Evolutionary conservation across 768 basidiomycete species (phyloP).

Genomic region (Podaxis rugospora): DNA sequence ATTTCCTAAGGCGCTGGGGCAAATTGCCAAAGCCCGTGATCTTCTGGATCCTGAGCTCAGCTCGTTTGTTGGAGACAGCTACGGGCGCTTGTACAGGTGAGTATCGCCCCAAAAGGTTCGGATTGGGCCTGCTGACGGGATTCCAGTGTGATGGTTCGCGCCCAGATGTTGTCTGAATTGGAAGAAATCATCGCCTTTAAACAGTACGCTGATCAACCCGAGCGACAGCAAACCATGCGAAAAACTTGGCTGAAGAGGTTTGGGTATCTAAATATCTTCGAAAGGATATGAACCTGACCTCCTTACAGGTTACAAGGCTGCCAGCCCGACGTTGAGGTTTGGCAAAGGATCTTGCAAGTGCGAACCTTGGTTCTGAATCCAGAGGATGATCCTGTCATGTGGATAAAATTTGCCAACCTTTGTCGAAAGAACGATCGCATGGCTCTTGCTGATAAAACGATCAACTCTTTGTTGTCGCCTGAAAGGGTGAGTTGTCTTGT

Average conservation of each 20-base stretch:
- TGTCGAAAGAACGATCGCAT: constrained; percentile 95
- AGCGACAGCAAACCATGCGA: constrained; percentile 84
- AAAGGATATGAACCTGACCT: background rate
- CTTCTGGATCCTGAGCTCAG: constrained; percentile 87
- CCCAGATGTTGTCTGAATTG: constrained; percentile 96
- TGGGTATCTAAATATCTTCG: constrained; percentile 13
- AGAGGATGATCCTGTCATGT: constrained; percentile 93
- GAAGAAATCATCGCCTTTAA: constrained; percentile 98
- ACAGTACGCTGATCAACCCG: constrained; percentile 88
- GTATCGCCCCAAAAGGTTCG: constrained; percentile 18
- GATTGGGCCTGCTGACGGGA: constrained; percentile 4
- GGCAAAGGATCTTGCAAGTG: constrained; percentile 97
- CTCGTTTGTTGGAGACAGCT: constrained; percentile 91
- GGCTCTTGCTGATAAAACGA: constrained; percentile 93
- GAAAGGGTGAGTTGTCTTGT: constrained; percentile 44
- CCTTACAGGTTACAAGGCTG: constrained; percentile 79
- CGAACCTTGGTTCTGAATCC: constrained; percentile 90
- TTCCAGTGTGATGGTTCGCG: constrained; percentile 86
- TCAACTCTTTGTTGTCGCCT: constrained; percentile 83
- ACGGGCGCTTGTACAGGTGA: constrained; percentile 96
- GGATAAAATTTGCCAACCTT: constrained; percentile 98
- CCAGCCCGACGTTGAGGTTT: constrained; percentile 97
- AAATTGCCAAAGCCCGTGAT: constrained; percentile 92
- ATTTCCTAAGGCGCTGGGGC: constrained; percentile 83
- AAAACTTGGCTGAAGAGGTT: constrained; percentile 98